Evolutionary conservation across 2,329 filamentous ascomycete genomes (phyloP).

Genomic region (Dendrostoma leiphaemia): DNA sequence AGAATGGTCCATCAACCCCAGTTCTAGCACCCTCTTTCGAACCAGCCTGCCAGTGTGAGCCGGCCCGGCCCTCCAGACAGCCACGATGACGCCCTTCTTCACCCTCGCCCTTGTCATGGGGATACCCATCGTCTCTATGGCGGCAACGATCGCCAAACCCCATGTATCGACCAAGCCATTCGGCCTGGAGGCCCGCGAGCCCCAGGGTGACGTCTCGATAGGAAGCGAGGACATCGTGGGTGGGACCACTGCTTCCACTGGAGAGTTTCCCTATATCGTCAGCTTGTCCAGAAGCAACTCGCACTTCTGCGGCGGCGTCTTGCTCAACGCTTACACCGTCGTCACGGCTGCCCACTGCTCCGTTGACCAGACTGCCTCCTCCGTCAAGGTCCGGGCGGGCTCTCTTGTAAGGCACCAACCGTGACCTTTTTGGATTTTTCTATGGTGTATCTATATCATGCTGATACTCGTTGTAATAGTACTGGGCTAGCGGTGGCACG

Average conservation of each 20-base stretch:
- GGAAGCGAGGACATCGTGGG: constrained; percentile 1
- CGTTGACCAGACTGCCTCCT: constrained; percentile 15
- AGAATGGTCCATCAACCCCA: neutral
- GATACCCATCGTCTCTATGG: constrained; percentile 9
- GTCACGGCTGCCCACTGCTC: constrained; percentile 32
- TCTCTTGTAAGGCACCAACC: constrained; percentile 14
- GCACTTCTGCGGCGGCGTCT: constrained; percentile 29
- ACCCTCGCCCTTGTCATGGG: constrained; percentile 7
- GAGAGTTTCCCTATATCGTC: constrained; percentile 33
- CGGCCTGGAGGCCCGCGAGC: constrained; percentile 1
- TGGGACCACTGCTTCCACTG: constrained; percentile 13
- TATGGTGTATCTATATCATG: neutral
- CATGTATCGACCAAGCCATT: constrained; percentile 4
- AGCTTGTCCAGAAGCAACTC: constrained; percentile 19
- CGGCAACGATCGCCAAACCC: constrained; percentile 8
- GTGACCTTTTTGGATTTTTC: neutral
- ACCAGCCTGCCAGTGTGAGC: constrained; percentile 1
- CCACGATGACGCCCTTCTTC: constrained; percentile 15
- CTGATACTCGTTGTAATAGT: constrained; percentile 8
- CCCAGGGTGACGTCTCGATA: neutral
- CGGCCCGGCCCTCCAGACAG: constrained; percentile 4
- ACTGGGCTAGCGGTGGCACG: constrained; percentile 26
- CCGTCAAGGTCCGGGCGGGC: constrained; percentile 28
- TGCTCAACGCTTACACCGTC: constrained; percentile 31
- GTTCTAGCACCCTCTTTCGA: neutral